These are phyloP conservation scores for Aspergillus viridinutans DNA, from an alignment of 2,329 filamentous ascomycete genomes.

Conservation along the genomic window DNA sequence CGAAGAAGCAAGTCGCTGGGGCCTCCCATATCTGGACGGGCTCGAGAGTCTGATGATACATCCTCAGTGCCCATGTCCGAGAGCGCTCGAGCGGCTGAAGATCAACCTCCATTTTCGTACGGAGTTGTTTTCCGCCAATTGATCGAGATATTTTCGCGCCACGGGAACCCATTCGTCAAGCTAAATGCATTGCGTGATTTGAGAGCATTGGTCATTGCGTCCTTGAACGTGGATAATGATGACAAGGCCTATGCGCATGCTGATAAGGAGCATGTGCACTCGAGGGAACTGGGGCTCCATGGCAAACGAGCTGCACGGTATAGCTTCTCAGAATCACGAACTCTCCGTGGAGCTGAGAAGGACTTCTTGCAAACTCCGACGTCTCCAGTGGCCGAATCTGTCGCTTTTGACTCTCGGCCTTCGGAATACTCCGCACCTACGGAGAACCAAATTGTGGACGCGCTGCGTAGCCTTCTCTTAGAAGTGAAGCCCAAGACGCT, in stretches of 20 bases:
- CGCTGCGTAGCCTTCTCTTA: conserved; percentile 64
- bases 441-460: conserved; percentile 59
- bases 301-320: conserved; percentile 21
- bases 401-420: conserved; percentile 28
- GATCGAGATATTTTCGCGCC: conserved; percentile 79
- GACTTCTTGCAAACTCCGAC: conserved; percentile 18
- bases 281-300: conserved; percentile 6
- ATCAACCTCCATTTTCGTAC: conserved; percentile 63
- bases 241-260: conserved; percentile 11
- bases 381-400: conserved; percentile 25
- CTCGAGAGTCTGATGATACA: neutral
- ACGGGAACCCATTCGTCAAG: conserved; percentile 83
- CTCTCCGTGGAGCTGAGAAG: conserved; percentile 10
- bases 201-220: conserved; percentile 74
- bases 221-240: conserved; percentile 56
- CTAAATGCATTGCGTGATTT: conserved; percentile 78
- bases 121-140: conserved; percentile 73
- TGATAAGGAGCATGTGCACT: conserved; percentile 1
- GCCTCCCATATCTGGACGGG: conserved; percentile 10
- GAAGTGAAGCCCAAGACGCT: conserved; percentile 72
- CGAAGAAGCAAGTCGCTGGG: conserved; percentile 35
- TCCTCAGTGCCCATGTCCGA: neutral
- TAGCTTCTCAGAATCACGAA: conserved; percentile 30
- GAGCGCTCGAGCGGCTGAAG: conserved; percentile 34
- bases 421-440: conserved; percentile 53